Evolutionary conservation across 257 asterid genomes (phyloP), one percentile per base, ranked within the genome.

Genomic region (Phtheirospermum japonicum): DNA sequence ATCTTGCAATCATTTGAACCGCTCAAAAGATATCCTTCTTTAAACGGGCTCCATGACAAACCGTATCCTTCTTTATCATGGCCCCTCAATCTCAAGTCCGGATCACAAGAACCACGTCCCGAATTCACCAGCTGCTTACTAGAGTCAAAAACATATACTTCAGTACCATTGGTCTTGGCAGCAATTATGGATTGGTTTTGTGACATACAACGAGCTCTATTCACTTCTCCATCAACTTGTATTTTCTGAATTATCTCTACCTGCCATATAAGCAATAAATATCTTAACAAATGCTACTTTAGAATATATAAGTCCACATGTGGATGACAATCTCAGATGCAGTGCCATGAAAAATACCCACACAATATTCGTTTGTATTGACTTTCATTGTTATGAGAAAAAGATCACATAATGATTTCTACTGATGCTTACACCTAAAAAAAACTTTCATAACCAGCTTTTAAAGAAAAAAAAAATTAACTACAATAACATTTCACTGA

Each of bases 21-120:
- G 71, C 99, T 93, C 76, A 89, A 67, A 72, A 93, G 86, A 75
- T 76, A 72, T 11, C 95, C 99, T 72, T 83, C 85, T 65, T 80
- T 89, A 11, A 87, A 75, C 6, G 94, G 69, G 79, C 93, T 93
- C 97, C 97, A 93, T 1, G 97, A 93, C 71, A 93, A 64, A 26
- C 97, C 99, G 80, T 85, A 87, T 17, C 97, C 99, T 87, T 93
- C 99, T 64, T 87, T 83, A 5, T 85, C 82, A 65, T 89, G 99
- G 19, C 99, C 99, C 57, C 70, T 77, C 75, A 93, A 64, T 71
- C 79, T 82, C 84, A 92, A 74, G 68, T 86, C 97, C 16, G 99
- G 99, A 53, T 85, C 76, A 40, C 81, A 83, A 48, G 82, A 74
- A 58, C 72, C 69, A 19, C 57, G 68, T 61, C 75, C 70, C 18